These are phyloP conservation scores for Crucibulum laeve DNA, from an alignment of 768 basidiomycete genomes.

Conservation along the genomic window DNA sequence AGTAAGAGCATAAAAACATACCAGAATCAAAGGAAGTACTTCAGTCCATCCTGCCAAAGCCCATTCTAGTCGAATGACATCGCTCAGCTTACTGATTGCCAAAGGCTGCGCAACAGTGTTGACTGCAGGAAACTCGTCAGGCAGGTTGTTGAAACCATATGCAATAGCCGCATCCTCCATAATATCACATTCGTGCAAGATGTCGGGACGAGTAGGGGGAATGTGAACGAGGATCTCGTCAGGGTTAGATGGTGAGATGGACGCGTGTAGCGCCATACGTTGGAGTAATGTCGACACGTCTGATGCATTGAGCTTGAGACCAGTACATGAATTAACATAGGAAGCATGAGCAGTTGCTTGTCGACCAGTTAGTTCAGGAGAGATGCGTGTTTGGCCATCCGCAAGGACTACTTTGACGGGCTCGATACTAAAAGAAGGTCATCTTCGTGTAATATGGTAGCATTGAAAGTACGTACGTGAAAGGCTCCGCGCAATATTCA, in stretches of 20 bases:
- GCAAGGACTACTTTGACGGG: slow-evolving; percentile 83
- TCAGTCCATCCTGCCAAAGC: slow-evolving; percentile 96
- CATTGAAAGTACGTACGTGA: slow-evolving; percentile 58
- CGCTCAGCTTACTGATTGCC: slow-evolving; percentile 83
- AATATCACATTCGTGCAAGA: slow-evolving; percentile 96
- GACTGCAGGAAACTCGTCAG: slow-evolving; percentile 86
- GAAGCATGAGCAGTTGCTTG: slow-evolving; percentile 73
- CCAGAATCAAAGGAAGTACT: slow-evolving; percentile 89
- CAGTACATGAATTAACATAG: slow-evolving; percentile 96
- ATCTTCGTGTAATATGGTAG: background rate
- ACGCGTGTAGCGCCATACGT: slow-evolving; percentile 75
- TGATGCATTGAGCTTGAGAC: slow-evolving; percentile 61
- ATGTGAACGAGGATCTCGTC: slow-evolving; percentile 77
- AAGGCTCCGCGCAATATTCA: slow-evolving; percentile 90
- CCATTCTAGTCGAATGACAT: slow-evolving; percentile 87
- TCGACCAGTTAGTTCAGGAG: slow-evolving; percentile 77
- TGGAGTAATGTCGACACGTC: slow-evolving; percentile 71
- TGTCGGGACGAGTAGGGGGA: slow-evolving; percentile 96
- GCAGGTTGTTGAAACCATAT: slow-evolving; percentile 96
- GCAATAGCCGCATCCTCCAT: slow-evolving; percentile 99
- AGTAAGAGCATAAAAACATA: slow-evolving; percentile 29
- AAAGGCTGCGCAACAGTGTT: slow-evolving; percentile 94
- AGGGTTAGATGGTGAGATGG: slow-evolving; percentile 44
- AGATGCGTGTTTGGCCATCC: slow-evolving; percentile 70
- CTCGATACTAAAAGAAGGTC: slow-evolving; percentile 63